These are phyloP conservation scores for Retiboletus fuscus DNA, from an alignment of 1,284 basidiomycete species.

Conservation along the genomic window DNA sequence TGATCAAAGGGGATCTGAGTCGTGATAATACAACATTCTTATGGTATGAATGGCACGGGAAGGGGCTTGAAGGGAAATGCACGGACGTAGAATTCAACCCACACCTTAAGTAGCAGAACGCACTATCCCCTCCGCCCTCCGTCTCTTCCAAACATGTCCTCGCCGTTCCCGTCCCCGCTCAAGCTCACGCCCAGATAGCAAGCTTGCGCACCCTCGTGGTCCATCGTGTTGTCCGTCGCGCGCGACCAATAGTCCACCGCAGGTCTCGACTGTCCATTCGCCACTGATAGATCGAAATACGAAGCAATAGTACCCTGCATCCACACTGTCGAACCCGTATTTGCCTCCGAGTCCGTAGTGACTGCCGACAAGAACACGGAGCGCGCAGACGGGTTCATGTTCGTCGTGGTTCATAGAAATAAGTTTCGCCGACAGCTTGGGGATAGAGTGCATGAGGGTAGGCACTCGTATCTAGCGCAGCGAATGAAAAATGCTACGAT, in stretches of 20 bases:
- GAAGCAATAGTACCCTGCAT: slow-evolving; percentile 67
- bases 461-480: neutral
- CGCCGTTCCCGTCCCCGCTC: slow-evolving; percentile 12
- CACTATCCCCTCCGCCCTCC: slow-evolving; percentile 44
- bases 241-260: slow-evolving; percentile 44
- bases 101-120: too few species aligned
- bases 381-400: slow-evolving; percentile 38
- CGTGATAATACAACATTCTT: too few species aligned
- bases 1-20: too few species aligned
- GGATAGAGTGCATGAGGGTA: neutral
- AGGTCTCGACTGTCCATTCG: slow-evolving; percentile 47
- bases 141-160: slow-evolving; percentile 23
- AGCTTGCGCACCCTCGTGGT: slow-evolving; percentile 21
- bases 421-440: neutral
- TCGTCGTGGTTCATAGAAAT: slow-evolving; percentile 39
- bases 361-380: slow-evolving; percentile 32
- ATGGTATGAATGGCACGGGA: too few species aligned
- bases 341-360: slow-evolving; percentile 57
- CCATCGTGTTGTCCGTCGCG: slow-evolving; percentile 38
- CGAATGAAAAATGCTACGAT: neutral
- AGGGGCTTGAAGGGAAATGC: too few species aligned
- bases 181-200: neutral
- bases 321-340: slow-evolving; percentile 73
- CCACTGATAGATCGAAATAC: slow-evolving; percentile 48
- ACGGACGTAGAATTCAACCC: too few species aligned